These are phyloP conservation scores for Radiomyces spectabilis DNA, from an alignment of 192 early-diverging fungal genomes.

Conservation along the genomic window DNA sequence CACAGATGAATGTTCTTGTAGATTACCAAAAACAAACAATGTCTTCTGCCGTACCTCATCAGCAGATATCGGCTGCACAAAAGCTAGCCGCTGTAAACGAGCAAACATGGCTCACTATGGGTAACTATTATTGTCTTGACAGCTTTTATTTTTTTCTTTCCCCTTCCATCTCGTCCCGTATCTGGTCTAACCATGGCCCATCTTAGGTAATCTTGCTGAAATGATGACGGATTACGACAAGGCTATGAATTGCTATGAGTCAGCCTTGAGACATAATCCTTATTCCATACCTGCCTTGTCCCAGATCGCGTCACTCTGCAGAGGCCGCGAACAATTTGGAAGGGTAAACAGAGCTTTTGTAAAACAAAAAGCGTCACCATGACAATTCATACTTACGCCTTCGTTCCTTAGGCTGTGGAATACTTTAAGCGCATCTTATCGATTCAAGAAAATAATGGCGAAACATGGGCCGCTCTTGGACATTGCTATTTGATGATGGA, in stretches of 20 bases:
- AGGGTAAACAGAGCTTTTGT: too few relatives aligned
- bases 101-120: slow-evolving; percentile 25
- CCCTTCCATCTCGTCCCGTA: neutral
- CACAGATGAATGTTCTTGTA: too few relatives aligned
- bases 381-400: neutral
- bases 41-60: too few relatives aligned
- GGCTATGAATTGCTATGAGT: slow-evolving; percentile 81
- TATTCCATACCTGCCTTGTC: slow-evolving; percentile 77
- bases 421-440: slow-evolving; percentile 86
- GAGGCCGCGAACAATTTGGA: slow-evolving; percentile 75
- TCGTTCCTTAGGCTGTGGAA: slow-evolving; percentile 63
- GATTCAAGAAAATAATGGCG: slow-evolving; percentile 81
- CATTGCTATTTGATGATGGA: slow-evolving; percentile 97
- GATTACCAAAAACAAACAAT: too few relatives aligned
- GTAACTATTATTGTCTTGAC: slow-evolving; percentile 3
- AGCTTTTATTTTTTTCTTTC: neutral
- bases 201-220: slow-evolving; percentile 20
- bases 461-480: slow-evolving; percentile 91
- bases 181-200: neutral
- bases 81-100: slow-evolving; percentile 23
- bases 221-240: slow-evolving; percentile 65
- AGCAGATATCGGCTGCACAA: too few relatives aligned
- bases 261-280: slow-evolving; percentile 89
- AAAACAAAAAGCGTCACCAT: neutral
- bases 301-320: slow-evolving; percentile 75